phyloP scores from a whole-genome alignment of 164 flowering plant species.

The Hamamelis virginiana region DNA sequence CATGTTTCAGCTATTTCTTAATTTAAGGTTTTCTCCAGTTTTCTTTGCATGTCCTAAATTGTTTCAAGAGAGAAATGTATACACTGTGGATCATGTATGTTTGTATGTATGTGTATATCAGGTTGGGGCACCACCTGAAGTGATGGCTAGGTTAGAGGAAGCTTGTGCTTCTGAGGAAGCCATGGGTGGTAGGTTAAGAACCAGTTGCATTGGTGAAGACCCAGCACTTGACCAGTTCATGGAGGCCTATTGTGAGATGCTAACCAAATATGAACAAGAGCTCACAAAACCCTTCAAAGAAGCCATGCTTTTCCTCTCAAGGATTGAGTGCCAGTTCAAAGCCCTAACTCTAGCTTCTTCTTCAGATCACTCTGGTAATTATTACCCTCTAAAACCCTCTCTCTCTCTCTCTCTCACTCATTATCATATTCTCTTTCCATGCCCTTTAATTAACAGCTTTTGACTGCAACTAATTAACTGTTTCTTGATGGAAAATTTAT shows the following conservation, averaged over 20 bases:
- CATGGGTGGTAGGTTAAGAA: conserved; percentile 20
- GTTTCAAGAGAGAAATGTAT: too few relatives aligned
- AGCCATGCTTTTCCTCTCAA: conserved; percentile 82
- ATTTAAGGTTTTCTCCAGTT: too few relatives aligned
- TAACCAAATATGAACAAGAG: conserved; percentile 79
- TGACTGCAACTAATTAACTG: background rate
- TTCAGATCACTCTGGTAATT: conserved; percentile 38
- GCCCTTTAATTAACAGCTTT: background rate
- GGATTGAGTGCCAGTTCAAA: conserved; percentile 78
- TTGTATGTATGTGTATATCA: conserved; percentile 15
- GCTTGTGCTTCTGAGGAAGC: conserved; percentile 49
- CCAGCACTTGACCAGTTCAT: conserved; percentile 93
- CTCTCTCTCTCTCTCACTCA: conserved; percentile 6
- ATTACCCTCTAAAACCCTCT: too few relatives aligned
- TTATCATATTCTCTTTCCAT: too few relatives aligned
- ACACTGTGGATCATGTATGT: too few relatives aligned
- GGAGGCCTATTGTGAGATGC: conserved; percentile 98
- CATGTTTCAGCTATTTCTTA: too few relatives aligned
- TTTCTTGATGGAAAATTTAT: background rate
- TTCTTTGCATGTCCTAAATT: too few relatives aligned
- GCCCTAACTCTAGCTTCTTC: conserved; percentile 62
- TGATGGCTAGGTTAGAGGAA: conserved; percentile 72
- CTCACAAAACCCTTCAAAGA: conserved; percentile 85
- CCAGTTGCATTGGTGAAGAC: conserved; percentile 59
- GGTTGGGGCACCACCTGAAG: conserved; percentile 94